Conservation (phyloP, 179 eudicot genomes). For the Corrigiola litoralis region DNA sequence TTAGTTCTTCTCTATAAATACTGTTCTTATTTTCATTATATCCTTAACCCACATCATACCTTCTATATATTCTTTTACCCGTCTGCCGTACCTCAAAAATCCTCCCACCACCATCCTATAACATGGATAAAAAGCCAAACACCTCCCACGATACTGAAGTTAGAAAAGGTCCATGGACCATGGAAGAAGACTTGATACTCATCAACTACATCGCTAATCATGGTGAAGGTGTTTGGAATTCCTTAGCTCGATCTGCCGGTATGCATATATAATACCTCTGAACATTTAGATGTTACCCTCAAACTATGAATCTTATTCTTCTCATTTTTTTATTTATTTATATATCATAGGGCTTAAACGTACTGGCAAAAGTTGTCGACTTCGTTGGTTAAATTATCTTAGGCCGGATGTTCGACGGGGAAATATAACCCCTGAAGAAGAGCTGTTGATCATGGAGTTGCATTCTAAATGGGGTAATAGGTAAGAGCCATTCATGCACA, state of each 20-base stretch:
- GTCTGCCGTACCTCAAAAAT: conserved; percentile 1
- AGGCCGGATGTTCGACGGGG: conserved; percentile 95
- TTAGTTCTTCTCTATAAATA: conserved; percentile 32
- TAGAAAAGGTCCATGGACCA: conserved; percentile 99
- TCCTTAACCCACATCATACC: conserved; percentile 17
- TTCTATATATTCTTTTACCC: not conserved
- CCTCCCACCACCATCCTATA: conserved; percentile 6
- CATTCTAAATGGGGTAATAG: conserved; percentile 98
- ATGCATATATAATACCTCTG: not conserved
- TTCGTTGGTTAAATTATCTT: conserved; percentile 89
- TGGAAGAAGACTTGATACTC: conserved; percentile 92
- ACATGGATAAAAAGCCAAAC: conserved; percentile 59
- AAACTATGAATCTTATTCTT: not conserved
- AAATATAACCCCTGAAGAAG: conserved; percentile 88
- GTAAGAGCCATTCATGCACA: conserved; percentile 8
- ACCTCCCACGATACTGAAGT: conserved; percentile 60
- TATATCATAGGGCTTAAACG: conserved; percentile 65
- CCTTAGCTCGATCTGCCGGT: conserved; percentile 93
- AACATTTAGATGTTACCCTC: not conserved
- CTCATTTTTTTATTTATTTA: not conserved
- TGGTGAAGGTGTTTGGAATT: conserved; percentile 99
- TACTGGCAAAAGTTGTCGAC: conserved; percentile 92
- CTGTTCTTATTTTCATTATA: conserved; percentile 25
- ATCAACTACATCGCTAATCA: conserved; percentile 90
- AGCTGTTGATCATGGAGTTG: conserved; percentile 86